phyloP scores from a whole-genome alignment of 768 basidiomycete genomes.

The Ramaria sp. region DNA sequence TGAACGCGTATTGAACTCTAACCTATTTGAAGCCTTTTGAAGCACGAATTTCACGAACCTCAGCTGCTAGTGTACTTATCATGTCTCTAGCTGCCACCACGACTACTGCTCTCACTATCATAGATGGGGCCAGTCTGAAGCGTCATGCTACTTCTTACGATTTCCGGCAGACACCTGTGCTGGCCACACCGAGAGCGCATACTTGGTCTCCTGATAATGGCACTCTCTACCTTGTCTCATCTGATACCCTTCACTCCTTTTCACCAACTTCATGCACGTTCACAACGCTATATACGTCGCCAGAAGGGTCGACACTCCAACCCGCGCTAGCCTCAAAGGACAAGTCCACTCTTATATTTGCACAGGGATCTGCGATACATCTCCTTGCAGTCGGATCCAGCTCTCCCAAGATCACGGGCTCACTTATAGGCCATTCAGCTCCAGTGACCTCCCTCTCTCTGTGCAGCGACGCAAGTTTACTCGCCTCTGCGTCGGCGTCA shows the following conservation, averaged over 20 bases:
- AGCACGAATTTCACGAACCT: background rate
- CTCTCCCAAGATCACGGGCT: slow-evolving; percentile 31
- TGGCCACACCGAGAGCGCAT: slow-evolving; percentile 23
- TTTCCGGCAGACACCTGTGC: background rate
- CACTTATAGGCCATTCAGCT: slow-evolving; percentile 41
- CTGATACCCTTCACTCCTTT: slow-evolving; percentile 41
- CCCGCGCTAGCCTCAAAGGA: slow-evolving; percentile 25
- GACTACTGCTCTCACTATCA: background rate
- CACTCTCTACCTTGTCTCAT: slow-evolving; percentile 42
- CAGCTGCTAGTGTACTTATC: background rate
- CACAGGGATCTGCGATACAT: slow-evolving; percentile 34
- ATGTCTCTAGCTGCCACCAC: slow-evolving; percentile 7
- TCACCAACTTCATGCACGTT: slow-evolving; percentile 31
- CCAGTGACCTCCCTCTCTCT: slow-evolving; percentile 44
- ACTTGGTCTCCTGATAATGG: slow-evolving; percentile 51
- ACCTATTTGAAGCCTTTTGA: background rate
- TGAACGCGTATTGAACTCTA: background rate
- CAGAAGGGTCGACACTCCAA: slow-evolving; percentile 18
- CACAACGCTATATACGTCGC: slow-evolving; percentile 33
- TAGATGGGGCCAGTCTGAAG: background rate
- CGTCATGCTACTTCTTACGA: background rate
- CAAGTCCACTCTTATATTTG: slow-evolving; percentile 34
- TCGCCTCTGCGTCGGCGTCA: slow-evolving; percentile 44
- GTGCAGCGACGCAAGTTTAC: slow-evolving; percentile 44
- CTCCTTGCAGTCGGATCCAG: slow-evolving; percentile 36